Evolutionary conservation across 2,329 filamentous ascomycete genomes (phyloP), one percentile per base, ranked within the genome.

Genomic region (Lasiodiplodia theobromae): DNA sequence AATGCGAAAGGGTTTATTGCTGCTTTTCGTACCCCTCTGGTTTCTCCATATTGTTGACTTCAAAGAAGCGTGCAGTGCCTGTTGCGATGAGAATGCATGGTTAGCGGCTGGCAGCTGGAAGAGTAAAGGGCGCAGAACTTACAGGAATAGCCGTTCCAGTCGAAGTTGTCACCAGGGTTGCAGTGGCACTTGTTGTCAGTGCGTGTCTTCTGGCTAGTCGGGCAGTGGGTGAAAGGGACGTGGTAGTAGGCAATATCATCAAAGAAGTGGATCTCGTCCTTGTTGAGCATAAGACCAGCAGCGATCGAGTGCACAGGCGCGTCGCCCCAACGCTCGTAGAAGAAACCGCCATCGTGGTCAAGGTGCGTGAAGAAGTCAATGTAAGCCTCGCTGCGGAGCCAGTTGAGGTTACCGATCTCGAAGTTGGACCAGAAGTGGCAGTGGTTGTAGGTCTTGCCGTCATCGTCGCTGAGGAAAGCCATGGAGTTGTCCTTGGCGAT

Each of bases 381-480:
- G 82, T 99, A 99, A 25, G 92, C 87, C 78, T 94, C 85, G 72
- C 93, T 96, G 72, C 96, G 91, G 67, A 99, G 88, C 94, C 96
- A 99, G 76, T 96, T 88, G 49, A 99, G 86, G 82, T 91, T 96
- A 72, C 95, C 96, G 73, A 99, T 91, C 81, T 99, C 96, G 74
- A 99, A 99, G 85, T 99, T 99, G 77, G 95, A 98, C 96, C 96
- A 99, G 80, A 99, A 97, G 80, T 99, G 96, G 84, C 96, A 99
- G 79, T 94, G 89, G 84, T 98, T 99, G 85, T 98, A 99, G 7
- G 88, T 94, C 70, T 96, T 90, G 70, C 96, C 96, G 66, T 88
- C 90, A 74, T 99, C 94, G 74, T 97, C 93, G 77, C 93, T 97
- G 75, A 99, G 83, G 82, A 97, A 98, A 5, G 85, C 87, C 91